Percentiles rank a stretch among this genome's conserved stretches.
These are phyloP conservation scores for Chaetomium sp. DNA, from an alignment of 2,329 filamentous ascomycete genomes.

Conservation along the genomic window DNA sequence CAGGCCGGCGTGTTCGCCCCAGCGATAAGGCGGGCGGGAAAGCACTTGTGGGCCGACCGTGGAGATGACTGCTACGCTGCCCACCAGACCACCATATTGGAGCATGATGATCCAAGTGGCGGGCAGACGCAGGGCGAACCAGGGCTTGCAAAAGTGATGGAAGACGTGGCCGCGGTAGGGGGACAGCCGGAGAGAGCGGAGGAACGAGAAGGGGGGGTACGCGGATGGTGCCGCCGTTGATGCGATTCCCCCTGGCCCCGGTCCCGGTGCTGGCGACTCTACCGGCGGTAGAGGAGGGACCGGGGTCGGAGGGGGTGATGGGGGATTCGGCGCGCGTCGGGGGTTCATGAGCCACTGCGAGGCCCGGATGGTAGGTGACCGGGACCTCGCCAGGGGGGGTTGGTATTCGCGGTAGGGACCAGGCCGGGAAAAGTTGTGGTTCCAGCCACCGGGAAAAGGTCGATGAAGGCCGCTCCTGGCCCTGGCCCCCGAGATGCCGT, in stretches of 20 bases:
- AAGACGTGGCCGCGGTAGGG: constrained; percentile 18
- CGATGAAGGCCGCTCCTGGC: too few species aligned
- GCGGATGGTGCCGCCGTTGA: background rate
- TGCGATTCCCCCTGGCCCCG: background rate
- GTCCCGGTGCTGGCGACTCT: background rate
- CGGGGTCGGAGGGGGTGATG: background rate
- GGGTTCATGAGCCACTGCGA: too few species aligned
- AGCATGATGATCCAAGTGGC: constrained; percentile 33
- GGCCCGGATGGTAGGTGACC: background rate
- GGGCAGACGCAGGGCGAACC: constrained; percentile 27
- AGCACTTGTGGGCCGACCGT: constrained; percentile 30
- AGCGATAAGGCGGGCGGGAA: constrained; percentile 28
- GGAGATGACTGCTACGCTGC: constrained; percentile 31
- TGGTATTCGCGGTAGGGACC: too few species aligned
- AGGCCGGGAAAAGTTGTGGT: too few species aligned
- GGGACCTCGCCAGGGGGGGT: too few species aligned
- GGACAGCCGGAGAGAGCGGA: constrained; percentile 21
- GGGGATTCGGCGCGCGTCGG: background rate
- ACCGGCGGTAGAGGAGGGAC: background rate
- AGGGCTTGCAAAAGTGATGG: constrained; percentile 25
- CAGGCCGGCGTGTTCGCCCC: constrained; percentile 30
- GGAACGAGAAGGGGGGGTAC: constrained; percentile 24
- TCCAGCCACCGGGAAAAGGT: too few species aligned
- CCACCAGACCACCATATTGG: constrained; percentile 33
- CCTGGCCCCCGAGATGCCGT: too few species aligned